Percentiles rank a stretch among this genome's conserved stretches.
phyloP scores from a whole-genome alignment of 352 stramenopile genomes.

The Plasmopara viticola region DNA sequence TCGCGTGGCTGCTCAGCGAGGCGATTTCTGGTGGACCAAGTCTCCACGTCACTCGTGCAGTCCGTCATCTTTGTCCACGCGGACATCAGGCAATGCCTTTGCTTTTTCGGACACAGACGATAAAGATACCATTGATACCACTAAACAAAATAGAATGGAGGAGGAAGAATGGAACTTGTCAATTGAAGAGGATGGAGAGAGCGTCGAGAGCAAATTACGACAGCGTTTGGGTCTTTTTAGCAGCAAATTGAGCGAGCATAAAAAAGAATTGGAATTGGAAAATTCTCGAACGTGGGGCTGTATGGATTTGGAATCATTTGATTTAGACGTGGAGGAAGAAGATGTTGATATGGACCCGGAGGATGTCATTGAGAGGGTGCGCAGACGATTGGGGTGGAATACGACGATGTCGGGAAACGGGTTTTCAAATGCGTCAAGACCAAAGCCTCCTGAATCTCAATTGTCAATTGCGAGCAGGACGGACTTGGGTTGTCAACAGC shows the following conservation, averaged over 20 bases:
- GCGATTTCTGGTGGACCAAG: conserved; percentile 59
- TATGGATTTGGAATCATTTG: conserved; percentile 9
- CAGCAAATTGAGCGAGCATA: not conserved
- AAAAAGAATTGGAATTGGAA: not conserved
- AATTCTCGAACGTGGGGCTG: conserved; percentile 5
- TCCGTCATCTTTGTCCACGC: conserved; percentile 22
- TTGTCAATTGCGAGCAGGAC: conserved; percentile 4
- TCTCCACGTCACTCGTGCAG: conserved; percentile 24
- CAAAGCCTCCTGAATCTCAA: conserved; percentile 7
- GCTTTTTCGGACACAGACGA: conserved; percentile 19
- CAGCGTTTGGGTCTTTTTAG: conserved; percentile 9
- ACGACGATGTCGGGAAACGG: not conserved
- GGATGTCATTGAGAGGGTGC: conserved; percentile 54
- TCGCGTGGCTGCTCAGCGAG: conserved; percentile 15
- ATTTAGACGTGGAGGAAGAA: conserved; percentile 9
- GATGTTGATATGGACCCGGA: conserved; percentile 35
- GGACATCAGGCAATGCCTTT: conserved; percentile 16
- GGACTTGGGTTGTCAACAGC: not conserved
- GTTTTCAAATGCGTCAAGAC: not conserved
- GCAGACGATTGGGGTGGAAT: conserved; percentile 40
- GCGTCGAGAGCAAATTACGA: conserved; percentile 22
- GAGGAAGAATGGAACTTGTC: not conserved
- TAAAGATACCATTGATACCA: conserved; percentile 7
- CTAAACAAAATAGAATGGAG: conserved; percentile 1
- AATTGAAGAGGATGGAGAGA: conserved; percentile 4